Percentiles rank a stretch among this genome's conserved stretches.
Evolutionary conservation across 2,329 filamentous ascomycete genomes (phyloP).

Genomic region (Alternaria postmessia): DNA sequence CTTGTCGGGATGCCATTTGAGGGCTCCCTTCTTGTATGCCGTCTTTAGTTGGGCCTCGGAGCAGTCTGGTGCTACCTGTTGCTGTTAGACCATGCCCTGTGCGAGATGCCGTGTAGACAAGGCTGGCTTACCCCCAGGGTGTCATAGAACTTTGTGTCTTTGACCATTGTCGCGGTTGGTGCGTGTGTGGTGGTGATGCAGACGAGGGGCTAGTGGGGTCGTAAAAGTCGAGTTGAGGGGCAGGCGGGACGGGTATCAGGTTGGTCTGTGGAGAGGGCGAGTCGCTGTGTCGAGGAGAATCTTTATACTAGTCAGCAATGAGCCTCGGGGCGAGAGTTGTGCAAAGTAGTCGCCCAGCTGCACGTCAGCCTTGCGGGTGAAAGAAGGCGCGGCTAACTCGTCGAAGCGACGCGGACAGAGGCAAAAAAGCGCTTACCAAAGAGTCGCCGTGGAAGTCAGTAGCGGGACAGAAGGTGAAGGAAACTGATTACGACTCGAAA

Average conservation of each 20-base stretch:
- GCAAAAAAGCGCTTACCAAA: constrained; percentile 30
- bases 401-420: constrained; percentile 8
- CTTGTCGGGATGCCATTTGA: constrained; percentile 93
- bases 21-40: constrained; percentile 82
- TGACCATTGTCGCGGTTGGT: constrained; percentile 69
- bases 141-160: constrained; percentile 82
- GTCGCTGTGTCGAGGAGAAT: constrained; percentile 9
- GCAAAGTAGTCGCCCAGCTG: constrained; percentile 19
- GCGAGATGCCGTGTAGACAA: background rate
- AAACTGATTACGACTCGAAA: constrained; percentile 18
- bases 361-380: constrained; percentile 28
- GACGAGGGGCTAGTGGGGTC: constrained; percentile 38
- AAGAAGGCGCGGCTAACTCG: constrained; percentile 13
- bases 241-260: constrained; percentile 12
- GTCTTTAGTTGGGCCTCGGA: constrained; percentile 90
- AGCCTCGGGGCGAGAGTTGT: constrained; percentile 13
- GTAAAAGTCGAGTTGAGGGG: constrained; percentile 30
- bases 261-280: constrained; percentile 11
- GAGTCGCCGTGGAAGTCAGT: constrained; percentile 17
- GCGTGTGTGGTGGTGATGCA: constrained; percentile 13
- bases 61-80: constrained; percentile 77
- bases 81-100: constrained; percentile 20
- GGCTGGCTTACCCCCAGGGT: constrained; percentile 72
- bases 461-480: background rate
- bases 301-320: constrained; percentile 28